Evolutionary conservation across 441 rosid genomes (phyloP).

Genomic region (Erodium moschatum): DNA sequence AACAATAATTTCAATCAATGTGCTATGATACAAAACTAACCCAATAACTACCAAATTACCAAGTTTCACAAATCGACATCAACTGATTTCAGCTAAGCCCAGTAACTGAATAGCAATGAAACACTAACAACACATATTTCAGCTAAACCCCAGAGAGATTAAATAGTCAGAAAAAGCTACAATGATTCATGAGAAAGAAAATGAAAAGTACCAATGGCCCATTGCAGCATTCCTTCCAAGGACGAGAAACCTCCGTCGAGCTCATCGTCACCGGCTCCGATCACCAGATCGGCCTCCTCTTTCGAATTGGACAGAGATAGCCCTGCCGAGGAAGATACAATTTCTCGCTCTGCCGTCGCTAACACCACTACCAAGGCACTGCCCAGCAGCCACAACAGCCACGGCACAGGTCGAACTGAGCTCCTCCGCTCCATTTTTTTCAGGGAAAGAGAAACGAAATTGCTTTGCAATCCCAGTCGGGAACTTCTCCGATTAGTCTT

Average conservation of each 20-base stretch:
- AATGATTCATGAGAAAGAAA: background rate
- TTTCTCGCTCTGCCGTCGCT: conserved; percentile 34
- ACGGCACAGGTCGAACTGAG: background rate
- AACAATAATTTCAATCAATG: too few species aligned
- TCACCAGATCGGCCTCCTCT: conserved; percentile 47
- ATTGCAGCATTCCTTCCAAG: conserved; percentile 80
- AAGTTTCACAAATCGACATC: too few species aligned
- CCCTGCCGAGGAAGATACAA: conserved; percentile 24
- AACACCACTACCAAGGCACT: background rate
- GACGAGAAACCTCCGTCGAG: conserved; percentile 82
- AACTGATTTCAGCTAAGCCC: too few species aligned
- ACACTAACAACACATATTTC: background rate
- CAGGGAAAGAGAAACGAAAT: background rate
- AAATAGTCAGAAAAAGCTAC: background rate
- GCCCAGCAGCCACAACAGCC: conserved; percentile 11
- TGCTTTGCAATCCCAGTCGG: too few species aligned
- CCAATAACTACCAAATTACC: too few species aligned
- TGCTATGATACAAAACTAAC: too few species aligned
- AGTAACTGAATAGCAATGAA: background rate
- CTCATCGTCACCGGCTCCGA: conserved; percentile 33
- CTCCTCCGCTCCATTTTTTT: conserved; percentile 20
- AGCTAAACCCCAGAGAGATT: background rate
- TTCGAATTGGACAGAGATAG: conserved; percentile 46
- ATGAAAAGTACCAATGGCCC: background rate
- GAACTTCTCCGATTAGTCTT: background rate